A percentile compares a stretch with the other conserved stretches of the same genome.
These are phyloP conservation scores for Epichloe gansuensis DNA, from an alignment of 2,329 filamentous ascomycete species.

Conservation along the genomic window DNA sequence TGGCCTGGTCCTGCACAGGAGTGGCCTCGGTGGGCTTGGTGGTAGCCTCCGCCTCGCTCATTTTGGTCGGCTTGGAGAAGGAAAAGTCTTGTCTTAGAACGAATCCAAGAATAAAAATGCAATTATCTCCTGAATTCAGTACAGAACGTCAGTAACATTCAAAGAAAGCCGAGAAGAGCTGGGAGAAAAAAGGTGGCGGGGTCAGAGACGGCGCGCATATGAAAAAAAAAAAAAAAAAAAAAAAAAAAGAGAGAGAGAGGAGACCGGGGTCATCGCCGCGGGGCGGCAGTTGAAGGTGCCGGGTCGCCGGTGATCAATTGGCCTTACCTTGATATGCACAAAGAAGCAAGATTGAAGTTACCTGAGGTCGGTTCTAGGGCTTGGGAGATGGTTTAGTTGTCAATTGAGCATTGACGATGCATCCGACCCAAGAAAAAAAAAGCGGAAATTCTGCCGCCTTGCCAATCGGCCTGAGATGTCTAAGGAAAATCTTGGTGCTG, in stretches of 20 bases:
- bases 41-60: conserved; percentile 13
- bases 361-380: not conserved
- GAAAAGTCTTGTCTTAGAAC: not conserved
- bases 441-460: conserved; percentile 6
- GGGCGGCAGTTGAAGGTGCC: not conserved
- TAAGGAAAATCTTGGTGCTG: conserved; percentile 1
- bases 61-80: not conserved
- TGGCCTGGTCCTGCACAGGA: conserved; percentile 14
- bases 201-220: not conserved
- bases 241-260: no score
- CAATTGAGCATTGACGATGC: not conserved
- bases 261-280: not conserved
- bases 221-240: not conserved
- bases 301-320: not conserved
- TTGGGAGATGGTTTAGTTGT: not conserved
- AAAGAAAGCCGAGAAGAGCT: not conserved
- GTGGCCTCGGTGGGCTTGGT: conserved; percentile 14
- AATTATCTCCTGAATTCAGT: not conserved
- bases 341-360: not conserved
- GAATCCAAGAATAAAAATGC: not conserved
- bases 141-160: not conserved
- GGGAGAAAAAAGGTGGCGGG: not conserved
- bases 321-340: not conserved
- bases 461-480: not conserved
- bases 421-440: not conserved